phyloP scores from a whole-genome alignment of 1,284 basidiomycete genomes.

The Ganoderma boninense region DNA sequence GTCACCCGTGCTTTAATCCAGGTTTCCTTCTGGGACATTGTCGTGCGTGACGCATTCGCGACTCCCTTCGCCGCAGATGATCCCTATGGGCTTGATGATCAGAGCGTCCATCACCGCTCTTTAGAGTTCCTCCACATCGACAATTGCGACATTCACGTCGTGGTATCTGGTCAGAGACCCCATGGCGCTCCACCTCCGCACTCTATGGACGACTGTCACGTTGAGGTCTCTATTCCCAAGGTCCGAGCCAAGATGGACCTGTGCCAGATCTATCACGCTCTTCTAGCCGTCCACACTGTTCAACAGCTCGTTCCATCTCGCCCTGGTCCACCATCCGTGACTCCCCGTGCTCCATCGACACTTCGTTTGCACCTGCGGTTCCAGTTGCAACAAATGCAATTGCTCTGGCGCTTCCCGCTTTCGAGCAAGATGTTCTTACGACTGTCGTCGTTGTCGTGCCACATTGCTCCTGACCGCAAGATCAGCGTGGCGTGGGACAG shows the following conservation, averaged over 20 bases:
- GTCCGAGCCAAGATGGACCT: conserved; percentile 47
- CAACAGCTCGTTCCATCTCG: conserved; percentile 50
- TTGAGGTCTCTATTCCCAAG: conserved; percentile 30
- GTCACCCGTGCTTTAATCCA: conserved; percentile 49
- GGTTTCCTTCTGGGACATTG: conserved; percentile 55
- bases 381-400: conserved; percentile 48
- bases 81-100: conserved; percentile 58
- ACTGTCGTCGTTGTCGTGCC: conserved; percentile 51
- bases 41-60: conserved; percentile 65
- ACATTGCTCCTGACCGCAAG: conserved; percentile 26
- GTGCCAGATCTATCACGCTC: conserved; percentile 76
- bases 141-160: conserved; percentile 47
- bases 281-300: conserved; percentile 71
- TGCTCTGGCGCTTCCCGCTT: conserved; percentile 54
- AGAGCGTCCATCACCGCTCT: conserved; percentile 48
- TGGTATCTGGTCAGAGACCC: conserved; percentile 45
- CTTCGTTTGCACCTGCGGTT: conserved; percentile 42
- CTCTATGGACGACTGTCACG: conserved; percentile 35
- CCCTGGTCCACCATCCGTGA: conserved; percentile 10
- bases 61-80: conserved; percentile 72
- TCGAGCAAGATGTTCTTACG: conserved; percentile 57
- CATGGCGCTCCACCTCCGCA: conserved; percentile 26
- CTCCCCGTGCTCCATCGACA: conserved; percentile 27
- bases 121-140: conserved; percentile 61
- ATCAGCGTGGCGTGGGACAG: conserved; percentile 44